These are phyloP conservation scores for Microbotryomycetes sp. DNA, from an alignment of 1,284 basidiomycete species.

Conservation along the genomic window DNA sequence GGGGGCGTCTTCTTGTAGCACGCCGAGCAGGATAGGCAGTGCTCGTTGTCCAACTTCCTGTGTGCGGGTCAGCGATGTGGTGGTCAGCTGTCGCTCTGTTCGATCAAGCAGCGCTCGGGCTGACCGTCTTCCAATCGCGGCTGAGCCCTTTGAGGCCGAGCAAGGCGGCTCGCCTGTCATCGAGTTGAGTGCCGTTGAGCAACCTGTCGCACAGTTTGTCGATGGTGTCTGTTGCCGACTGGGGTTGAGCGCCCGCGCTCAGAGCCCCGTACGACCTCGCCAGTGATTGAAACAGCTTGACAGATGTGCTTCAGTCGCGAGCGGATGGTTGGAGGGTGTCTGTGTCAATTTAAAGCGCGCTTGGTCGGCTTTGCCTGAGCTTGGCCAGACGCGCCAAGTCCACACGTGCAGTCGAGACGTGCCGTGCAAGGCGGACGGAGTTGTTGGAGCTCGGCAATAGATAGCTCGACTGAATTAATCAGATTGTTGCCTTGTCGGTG, in stretches of 20 bases:
- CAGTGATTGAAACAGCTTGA: constrained; percentile 36
- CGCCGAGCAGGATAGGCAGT: constrained; percentile 61
- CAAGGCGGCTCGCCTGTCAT: constrained; percentile 85
- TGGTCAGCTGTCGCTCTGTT: neutral
- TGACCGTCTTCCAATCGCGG: constrained; percentile 70
- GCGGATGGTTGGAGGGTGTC: too few relatives aligned
- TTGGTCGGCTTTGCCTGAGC: too few relatives aligned
- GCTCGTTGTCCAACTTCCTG: constrained; percentile 70
- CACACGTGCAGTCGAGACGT: too few relatives aligned
- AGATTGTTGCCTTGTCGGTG: too few relatives aligned
- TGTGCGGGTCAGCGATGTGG: neutral
- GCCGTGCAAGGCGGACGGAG: too few relatives aligned
- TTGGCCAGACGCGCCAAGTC: too few relatives aligned
- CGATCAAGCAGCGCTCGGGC: constrained; percentile 12
- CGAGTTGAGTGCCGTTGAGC: constrained; percentile 71
- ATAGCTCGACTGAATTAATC: too few relatives aligned
- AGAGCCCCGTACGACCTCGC: constrained; percentile 31
- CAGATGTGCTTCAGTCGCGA: too few relatives aligned
- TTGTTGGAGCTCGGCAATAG: too few relatives aligned
- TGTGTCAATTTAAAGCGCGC: too few relatives aligned
- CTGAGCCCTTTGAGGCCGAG: constrained; percentile 84
- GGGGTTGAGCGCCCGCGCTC: constrained; percentile 42
- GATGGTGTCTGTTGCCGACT: constrained; percentile 78
- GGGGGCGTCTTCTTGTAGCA: constrained; percentile 75
- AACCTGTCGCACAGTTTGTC: constrained; percentile 79